Evolutionary conservation across 805 yeast species (phyloP).

Genomic region (Tetrapisispora nanseiensis): DNA sequence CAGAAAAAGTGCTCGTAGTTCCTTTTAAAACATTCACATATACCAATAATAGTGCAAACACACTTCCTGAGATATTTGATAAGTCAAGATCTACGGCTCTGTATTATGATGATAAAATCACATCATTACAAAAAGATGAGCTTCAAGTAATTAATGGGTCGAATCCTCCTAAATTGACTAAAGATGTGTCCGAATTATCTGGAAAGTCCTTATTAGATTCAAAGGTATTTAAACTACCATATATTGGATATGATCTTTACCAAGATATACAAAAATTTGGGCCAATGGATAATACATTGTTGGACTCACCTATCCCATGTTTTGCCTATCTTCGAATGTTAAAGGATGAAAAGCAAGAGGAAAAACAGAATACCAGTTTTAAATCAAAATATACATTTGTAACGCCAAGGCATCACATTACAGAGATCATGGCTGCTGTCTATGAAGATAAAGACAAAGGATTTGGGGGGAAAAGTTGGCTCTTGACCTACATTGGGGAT

Average conservation of each 20-base stretch:
- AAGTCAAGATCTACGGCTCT: slow-evolving; percentile 13
- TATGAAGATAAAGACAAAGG: slow-evolving; percentile 8
- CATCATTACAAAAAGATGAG: neutral
- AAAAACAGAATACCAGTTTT: too few species aligned
- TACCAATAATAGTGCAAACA: neutral
- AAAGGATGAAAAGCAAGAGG: slow-evolving; percentile 2
- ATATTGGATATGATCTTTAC: slow-evolving; percentile 18
- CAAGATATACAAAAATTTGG: slow-evolving; percentile 12
- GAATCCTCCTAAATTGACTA: slow-evolving; percentile 7
- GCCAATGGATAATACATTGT: slow-evolving; percentile 13
- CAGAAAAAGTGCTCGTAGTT: slow-evolving; percentile 5
- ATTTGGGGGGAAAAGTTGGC: neutral
- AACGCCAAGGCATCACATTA: slow-evolving; percentile 26
- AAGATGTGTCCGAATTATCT: slow-evolving; percentile 6
- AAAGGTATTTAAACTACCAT: slow-evolving; percentile 8
- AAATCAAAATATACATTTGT: slow-evolving; percentile 11
- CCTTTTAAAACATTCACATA: slow-evolving; percentile 2
- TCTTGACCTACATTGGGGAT: slow-evolving; percentile 11
- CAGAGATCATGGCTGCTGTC: slow-evolving; percentile 19
- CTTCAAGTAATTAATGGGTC: neutral
- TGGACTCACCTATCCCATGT: slow-evolving; percentile 19
- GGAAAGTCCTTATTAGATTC: slow-evolving; percentile 4
- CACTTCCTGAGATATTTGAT: slow-evolving; percentile 1
- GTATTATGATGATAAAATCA: slow-evolving; percentile 6
- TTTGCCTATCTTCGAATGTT: slow-evolving; percentile 12